Base-by-base conservation (phyloP, 1,284 basidiomycete genomes). In the Ganoderma resinaceum region DNA sequence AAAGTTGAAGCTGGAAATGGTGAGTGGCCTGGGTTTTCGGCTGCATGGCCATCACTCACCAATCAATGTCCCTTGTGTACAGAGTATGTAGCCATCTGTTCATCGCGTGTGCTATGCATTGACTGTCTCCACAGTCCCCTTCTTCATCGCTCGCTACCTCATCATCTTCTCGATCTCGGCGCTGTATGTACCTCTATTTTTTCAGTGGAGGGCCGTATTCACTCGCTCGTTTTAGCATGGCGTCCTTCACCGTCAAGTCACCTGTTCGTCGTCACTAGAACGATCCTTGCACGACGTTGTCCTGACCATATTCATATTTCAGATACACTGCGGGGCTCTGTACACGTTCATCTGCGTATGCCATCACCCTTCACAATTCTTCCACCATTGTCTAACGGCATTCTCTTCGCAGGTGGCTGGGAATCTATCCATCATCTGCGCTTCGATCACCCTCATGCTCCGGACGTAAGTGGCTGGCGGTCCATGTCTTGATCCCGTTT, bases 101-200 rank as follows among this genome's bases (percentile, higher is more conserved):
- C 12, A 23, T 29, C n/a, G 1, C 38, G 11, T 26, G 38, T 12
- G n/a, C 6, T 7, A 7, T 29, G 14, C 9, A 26, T 42, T 69
- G 20, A 63, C 58, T 20, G 3, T 29, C 18, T 76, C 71, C 55
- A 37, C 73, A 91, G 90, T 87, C 40, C 87, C 90, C 68, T 90
- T 90, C 76, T 91, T 91, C 76, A 79, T 91, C 37, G 89, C 87
- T 75, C 87, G 91, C 69, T 92, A 92, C 77, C 89, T 87, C 75
- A 87, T 91, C 82, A 73, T 91, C 26, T 81, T 86, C 69, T 85
- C 90, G 3, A 82, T 91, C 70, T 77, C 89, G 71, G 89, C 89
- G 66, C 73, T 92, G 89, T 91, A 75, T 80, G 82, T 75, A 16
- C 9, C 37, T 38, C 0, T 14, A 26, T 20, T 31, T 20, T 23